Evolutionary conservation across 2,329 filamentous ascomycete genomes (phyloP), one percentile per base, ranked within the genome.

Genomic region (Colletotrichum simmondsii): DNA sequence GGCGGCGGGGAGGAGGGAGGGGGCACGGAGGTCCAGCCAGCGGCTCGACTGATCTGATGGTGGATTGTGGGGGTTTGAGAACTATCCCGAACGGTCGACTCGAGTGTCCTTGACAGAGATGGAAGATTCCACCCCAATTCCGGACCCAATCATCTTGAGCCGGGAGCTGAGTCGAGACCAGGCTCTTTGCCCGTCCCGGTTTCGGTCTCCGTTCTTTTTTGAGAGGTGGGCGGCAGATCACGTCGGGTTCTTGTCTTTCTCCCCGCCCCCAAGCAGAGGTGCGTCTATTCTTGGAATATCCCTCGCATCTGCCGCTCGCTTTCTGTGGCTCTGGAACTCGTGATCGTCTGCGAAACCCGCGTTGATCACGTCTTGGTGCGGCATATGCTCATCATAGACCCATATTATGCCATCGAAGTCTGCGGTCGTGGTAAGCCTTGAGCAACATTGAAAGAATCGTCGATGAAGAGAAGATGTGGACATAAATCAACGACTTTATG

Each of bases 291-390:
- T 53, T 71, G 49, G 57, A 68, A 61, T 37, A 35, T 7, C 37
- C 37, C 26, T 14, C 7, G 28, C 28, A 26, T 28, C 22, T 60
- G 7, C 4, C 7, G 26, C 28, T 42, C 46, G 61, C 11, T 14
- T 54, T 24, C 19, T 37, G 46, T n/a, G 61, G 61, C 12, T 37
- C 49, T 65, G 35, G 60, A 24, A 19, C 26, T 2, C 58, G 57
- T 58, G 22, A 59, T 60, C 59, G 1, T 5, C 56, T 24, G 35
- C 65, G 28, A 52, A 46, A n/a, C 26, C 30, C 24, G 58, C 37
- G 69, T 6, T 30, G 53, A 58, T 68, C 53, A 63, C 30, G 58
- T 72, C 28, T 61, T n/a, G 65, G 64, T 58, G 57, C 57, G 37
- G 59, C 24, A 49, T 61, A 52, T 62, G 12, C 59, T 32, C 5